Evolutionary conservation across 2,329 filamentous ascomycete species (phyloP).

Genomic region (Didymella pinodella): DNA sequence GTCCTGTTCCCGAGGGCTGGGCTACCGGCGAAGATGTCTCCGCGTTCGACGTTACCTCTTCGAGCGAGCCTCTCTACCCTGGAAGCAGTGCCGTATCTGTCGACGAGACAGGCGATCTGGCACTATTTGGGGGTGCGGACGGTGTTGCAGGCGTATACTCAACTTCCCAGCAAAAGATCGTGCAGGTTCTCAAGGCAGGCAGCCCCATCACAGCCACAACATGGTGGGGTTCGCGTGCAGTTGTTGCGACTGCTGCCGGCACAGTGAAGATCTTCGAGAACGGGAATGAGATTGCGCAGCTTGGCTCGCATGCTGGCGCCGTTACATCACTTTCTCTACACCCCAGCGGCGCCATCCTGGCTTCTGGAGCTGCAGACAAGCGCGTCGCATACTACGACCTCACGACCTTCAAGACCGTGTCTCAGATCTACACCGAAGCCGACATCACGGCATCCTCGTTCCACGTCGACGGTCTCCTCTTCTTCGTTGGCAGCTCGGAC

Average conservation of each 20-base stretch:
- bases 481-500: constrained; percentile 81
- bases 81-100: constrained; percentile 66
- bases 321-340: constrained; percentile 81
- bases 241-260: constrained; percentile 78
- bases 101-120: constrained; percentile 68
- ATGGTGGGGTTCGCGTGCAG: constrained; percentile 73
- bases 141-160: constrained; percentile 81
- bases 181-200: constrained; percentile 70
- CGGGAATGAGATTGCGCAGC: constrained; percentile 71
- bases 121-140: constrained; percentile 76
- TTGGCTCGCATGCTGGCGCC: constrained; percentile 83
- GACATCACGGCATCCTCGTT: constrained; percentile 81
- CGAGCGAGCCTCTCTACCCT: constrained; percentile 66
- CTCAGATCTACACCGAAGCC: constrained; percentile 80
- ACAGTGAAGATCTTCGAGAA: constrained; percentile 80
- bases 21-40: constrained; percentile 76
- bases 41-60: constrained; percentile 62
- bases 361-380: constrained; percentile 90
- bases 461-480: constrained; percentile 95
- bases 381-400: constrained; percentile 91
- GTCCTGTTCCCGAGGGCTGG: constrained; percentile 85
- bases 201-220: constrained; percentile 71
- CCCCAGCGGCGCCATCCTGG: constrained; percentile 81
- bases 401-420: constrained; percentile 69
- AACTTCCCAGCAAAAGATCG: constrained; percentile 76